These are phyloP conservation scores for Puccinia hordei DNA, from an alignment of 1,284 basidiomycete genomes.

Conservation along the genomic window DNA sequence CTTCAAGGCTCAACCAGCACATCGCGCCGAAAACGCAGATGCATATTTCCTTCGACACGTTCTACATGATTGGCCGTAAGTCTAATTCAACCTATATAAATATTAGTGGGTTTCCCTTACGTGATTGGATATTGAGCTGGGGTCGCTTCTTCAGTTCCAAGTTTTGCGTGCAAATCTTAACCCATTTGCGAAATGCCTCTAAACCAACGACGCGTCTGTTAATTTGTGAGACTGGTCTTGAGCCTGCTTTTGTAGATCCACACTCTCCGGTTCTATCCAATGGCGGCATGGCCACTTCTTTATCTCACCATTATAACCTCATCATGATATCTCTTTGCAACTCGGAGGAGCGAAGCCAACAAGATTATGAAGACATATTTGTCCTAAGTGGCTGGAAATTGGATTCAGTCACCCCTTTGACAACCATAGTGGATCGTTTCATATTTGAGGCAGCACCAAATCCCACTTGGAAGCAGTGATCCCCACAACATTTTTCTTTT, in stretches of 20 bases:
- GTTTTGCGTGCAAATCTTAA: neutral
- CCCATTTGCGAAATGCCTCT: slow-evolving; percentile 1
- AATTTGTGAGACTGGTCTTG: slow-evolving; percentile 8
- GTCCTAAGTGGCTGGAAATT: slow-evolving; percentile 8
- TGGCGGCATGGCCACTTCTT: neutral
- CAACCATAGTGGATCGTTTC: neutral
- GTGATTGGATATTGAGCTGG: too few species aligned
- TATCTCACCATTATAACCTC: neutral
- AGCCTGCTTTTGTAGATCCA: neutral
- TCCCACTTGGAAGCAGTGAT: neutral
- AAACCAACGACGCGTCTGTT: slow-evolving; percentile 8
- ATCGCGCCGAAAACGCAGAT: neutral
- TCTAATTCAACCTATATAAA: neutral
- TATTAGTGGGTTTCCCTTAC: too few species aligned
- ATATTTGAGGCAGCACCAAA: neutral
- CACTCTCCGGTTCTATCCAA: neutral
- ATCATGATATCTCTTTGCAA: slow-evolving; percentile 16
- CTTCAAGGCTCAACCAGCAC: neutral
- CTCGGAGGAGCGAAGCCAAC: neutral
- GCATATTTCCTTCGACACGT: slow-evolving; percentile 30
- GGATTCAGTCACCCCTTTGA: neutral
- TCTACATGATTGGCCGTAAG: slow-evolving; percentile 38
- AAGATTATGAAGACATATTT: neutral
- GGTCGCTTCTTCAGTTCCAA: neutral
- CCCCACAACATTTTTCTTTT: too few species aligned